Percentiles rank a stretch among this genome's conserved stretches.
Conservation (phyloP, 371 early-diverging fungal species). For the Funneliformis caledonium region DNA sequence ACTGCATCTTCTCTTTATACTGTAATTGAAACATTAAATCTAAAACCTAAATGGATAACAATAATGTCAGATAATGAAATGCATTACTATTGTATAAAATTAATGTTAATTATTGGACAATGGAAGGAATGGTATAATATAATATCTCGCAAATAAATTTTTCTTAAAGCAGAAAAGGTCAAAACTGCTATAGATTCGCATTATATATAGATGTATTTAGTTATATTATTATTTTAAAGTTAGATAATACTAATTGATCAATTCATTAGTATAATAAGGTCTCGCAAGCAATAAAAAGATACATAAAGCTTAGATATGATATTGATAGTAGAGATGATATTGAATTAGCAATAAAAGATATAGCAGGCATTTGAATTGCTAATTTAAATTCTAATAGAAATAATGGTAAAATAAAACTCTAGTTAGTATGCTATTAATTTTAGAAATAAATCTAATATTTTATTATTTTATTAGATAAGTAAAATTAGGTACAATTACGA, state of each 20-base stretch:
- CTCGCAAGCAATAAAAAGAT: not conserved
- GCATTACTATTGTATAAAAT: not conserved
- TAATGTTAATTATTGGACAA: not conserved
- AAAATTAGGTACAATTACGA: constrained; percentile 1
- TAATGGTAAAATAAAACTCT: too few species aligned
- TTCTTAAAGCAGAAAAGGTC: constrained; percentile 2
- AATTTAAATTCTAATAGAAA: not conserved
- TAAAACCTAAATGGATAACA: constrained; percentile 8
- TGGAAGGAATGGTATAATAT: constrained; percentile 5
- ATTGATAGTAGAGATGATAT: not conserved
- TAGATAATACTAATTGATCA: too few species aligned
- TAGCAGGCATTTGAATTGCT: not conserved
- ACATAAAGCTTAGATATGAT: not conserved
- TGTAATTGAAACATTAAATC: constrained; percentile 12
- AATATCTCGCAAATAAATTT: not conserved
- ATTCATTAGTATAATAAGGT: not conserved
- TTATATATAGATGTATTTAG: too few species aligned
- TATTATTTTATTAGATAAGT: too few species aligned
- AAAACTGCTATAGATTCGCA: too few species aligned
- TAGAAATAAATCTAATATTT: too few species aligned
- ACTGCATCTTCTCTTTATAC: not conserved
- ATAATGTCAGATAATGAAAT: constrained; percentile 1
- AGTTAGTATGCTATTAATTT: too few species aligned
- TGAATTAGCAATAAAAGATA: constrained; percentile 9
- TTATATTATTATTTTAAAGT: too few species aligned